Evolutionary conservation across 805 yeast species (phyloP), one percentile per base, ranked within the genome.

Genomic region (Tetrapisispora namnaoensis): DNA sequence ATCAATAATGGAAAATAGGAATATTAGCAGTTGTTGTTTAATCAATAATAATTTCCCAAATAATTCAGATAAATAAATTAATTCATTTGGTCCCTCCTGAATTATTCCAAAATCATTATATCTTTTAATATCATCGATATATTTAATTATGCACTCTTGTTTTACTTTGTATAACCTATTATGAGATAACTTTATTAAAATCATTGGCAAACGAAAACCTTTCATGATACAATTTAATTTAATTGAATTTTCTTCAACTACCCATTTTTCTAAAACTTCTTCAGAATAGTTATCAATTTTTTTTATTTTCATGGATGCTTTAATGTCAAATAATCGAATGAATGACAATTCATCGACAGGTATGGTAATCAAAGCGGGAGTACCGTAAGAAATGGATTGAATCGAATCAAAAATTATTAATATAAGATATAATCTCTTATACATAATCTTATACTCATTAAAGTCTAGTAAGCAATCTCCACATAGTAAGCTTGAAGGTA

Each of bases 321-420:
- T 17, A 36, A 44, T 28, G 46, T 38, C 46, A 34, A 59, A 57
- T 21, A 49, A 50, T 17, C 47, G 49, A 9, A 52, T 54, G 18
- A 56, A 49, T 9, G 52, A 38, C 1, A 20, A 20, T 14, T 55
- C 58, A 18, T 52, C 52, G 21, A 63, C 53, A 11, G 65, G 60
- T 1, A 65, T 57, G 39, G 57, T 59, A 21, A 65, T 56, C 43
- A 66, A 47, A 48, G 63, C 61, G 21, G 75, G 78, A 0, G 65
- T 62, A 8, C 84, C 85, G 64, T 72, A 78, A 21, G 76, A 69
- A 27, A 80, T 60, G 16, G 79, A 65, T 52, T 77, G 77, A 20
- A 79, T 53, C n/a, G 75, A 68, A 58, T 79, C 84, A 36, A 80
- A 62, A 0, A 77, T 62, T 13, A 70, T 65, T 37, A 80, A 54